Evolutionary conservation across 2,329 filamentous ascomycete genomes (phyloP).

Genomic region (Trichophyton mentagrophytes): DNA sequence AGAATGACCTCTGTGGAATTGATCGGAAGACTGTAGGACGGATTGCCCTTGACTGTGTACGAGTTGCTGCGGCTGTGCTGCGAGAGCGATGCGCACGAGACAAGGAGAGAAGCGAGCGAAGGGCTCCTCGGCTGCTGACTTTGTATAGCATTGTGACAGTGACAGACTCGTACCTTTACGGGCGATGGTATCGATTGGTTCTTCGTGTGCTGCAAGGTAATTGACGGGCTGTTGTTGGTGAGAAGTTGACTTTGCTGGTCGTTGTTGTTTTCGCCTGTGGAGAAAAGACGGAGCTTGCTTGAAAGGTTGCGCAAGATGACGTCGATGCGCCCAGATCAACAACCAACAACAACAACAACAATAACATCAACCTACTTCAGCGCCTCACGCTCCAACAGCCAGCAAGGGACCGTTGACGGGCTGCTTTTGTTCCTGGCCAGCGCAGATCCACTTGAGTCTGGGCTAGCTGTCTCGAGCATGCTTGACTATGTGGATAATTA

Average conservation of each 20-base stretch:
- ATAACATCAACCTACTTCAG: no score
- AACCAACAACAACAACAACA: background rate
- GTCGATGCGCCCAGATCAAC: background rate
- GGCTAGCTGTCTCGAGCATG: background rate
- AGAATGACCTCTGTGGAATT: constrained; percentile 20
- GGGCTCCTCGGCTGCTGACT: constrained; percentile 29
- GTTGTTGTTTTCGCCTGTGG: background rate
- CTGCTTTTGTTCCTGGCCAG: background rate
- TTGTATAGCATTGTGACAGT: constrained; percentile 29
- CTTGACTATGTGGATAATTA: background rate
- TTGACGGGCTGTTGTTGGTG: background rate
- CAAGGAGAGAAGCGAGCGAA: constrained; percentile 21
- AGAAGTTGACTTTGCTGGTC: background rate
- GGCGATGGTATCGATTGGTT: background rate
- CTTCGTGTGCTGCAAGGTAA: background rate
- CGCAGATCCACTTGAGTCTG: background rate
- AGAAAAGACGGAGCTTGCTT: background rate
- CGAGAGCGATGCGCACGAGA: constrained; percentile 11
- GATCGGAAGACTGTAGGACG: background rate
- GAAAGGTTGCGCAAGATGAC: background rate
- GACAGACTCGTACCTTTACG: background rate
- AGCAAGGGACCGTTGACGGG: background rate
- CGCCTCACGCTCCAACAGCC: background rate
- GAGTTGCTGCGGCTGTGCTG: constrained; percentile 4
- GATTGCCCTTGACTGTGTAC: constrained; percentile 5